These are phyloP conservation scores for Kodamaea sp. DNA, from an alignment of 1,139 yeast species.

Conservation along the genomic window DNA sequence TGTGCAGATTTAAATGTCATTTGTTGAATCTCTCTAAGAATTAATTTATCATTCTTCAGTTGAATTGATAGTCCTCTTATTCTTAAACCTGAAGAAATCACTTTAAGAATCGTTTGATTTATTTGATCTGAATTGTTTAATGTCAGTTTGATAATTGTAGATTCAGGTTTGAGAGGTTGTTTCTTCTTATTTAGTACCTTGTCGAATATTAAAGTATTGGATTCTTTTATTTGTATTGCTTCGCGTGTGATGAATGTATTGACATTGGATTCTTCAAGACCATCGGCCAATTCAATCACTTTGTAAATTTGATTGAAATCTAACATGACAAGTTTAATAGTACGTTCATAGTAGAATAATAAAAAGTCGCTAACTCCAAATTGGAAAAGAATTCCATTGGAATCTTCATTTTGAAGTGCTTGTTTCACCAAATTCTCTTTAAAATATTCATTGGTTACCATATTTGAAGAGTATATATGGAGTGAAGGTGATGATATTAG, in stretches of 20 bases:
- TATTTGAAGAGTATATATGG: conserved; percentile 25
- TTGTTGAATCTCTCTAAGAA: conserved; percentile 40
- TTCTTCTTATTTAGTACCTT: conserved; percentile 33
- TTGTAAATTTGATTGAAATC: conserved; percentile 14
- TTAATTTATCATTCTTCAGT: conserved; percentile 29
- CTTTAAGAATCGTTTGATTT: conserved; percentile 31
- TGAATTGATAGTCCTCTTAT: conserved; percentile 38
- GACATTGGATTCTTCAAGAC: conserved; percentile 1
- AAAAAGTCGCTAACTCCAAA: conserved; percentile 7
- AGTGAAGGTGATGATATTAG: conserved; percentile 24
- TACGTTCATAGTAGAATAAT: conserved; percentile 11
- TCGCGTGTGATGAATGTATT: conserved; percentile 7
- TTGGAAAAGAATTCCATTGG: conserved; percentile 14
- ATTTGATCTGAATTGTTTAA: conserved; percentile 31
- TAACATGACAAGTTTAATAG: conserved; percentile 9
- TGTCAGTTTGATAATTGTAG: conserved; percentile 10
- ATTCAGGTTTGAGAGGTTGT: conserved; percentile 17
- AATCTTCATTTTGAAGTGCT: conserved; percentile 7
- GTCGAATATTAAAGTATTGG: conserved; percentile 28
- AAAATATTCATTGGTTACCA: conserved; percentile 25
- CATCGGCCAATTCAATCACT: conserved; percentile 4
- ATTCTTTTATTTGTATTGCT: conserved; percentile 3
- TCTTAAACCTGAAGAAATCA: conserved; percentile 41
- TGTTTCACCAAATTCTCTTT: conserved; percentile 17
- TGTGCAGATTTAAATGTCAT: conserved; percentile 41